Base-by-base conservation (phyloP, 1,284 basidiomycete genomes). In the Rhodotorula sp. region DNA sequence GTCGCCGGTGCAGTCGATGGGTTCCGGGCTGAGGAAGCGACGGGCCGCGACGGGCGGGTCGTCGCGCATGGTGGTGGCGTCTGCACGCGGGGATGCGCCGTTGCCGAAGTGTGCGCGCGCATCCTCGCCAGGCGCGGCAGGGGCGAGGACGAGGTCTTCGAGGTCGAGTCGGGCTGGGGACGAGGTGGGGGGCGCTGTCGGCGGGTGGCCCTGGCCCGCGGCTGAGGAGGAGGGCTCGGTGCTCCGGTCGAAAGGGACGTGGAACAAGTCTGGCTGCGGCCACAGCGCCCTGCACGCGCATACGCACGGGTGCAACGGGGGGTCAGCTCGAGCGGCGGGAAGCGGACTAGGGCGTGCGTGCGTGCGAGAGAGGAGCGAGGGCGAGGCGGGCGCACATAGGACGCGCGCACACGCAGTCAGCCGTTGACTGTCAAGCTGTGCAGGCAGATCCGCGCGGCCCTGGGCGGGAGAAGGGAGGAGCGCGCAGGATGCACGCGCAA, bases 21-120 rank as follows among this genome's bases (percentile, higher is more conserved):
- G 60, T n/a, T 51, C 60, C 15, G 60, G 60, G 46, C 60, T 61
- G 15, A 36, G 34, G 46, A 50, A 5, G 37, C 57, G 37, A 29
- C 34, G 12, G 34, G 37, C 25, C 25, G 36, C 37, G 56, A 22
- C 19, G 29, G 19, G 32, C 29, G 21, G 5, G 32, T 36, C 5
- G 44, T 51, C 55, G 21, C 34, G 22, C 55, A 56, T 56, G 36
- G 22, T 56, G 36, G 22, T 22, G 21, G 34, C 55, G 34, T 56
- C 34, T n/a, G 21, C 34, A 21, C 17, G n/a, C 13, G 54, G n/a
- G 27, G 13, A 10, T 53, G 27, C 27, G 46, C 46, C 46, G 17
- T 21, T 19, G 17, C 46, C 46, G 17, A 48, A 25, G 19, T 8
- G 9, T 21, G 46, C 19, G 22, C 46, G 46, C 8, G 46, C 12